Conservation (phyloP, 345 rosid species). For the Brassica nigra region DNA sequence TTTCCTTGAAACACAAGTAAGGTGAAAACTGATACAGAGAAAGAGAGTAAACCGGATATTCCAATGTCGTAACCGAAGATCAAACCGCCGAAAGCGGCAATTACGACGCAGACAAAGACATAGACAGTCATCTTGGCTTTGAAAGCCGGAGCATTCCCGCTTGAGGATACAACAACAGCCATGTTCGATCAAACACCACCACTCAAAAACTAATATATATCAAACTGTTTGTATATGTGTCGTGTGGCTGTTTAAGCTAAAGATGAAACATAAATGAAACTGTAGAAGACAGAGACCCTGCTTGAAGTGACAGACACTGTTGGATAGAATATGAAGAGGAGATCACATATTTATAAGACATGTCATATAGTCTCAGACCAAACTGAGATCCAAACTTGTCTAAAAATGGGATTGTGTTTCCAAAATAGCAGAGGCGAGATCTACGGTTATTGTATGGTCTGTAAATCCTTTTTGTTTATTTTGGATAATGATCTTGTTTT, state of each 20-base stretch:
- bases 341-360: not conserved
- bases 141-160: not conserved
- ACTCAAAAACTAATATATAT: not conserved
- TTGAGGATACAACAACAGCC: not conserved
- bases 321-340: not conserved
- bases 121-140: slow-evolving; percentile 1
- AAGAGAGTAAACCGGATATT: not conserved
- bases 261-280: not conserved
- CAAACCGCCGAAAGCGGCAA: not conserved
- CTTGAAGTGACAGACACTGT: not conserved
- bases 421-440: not conserved
- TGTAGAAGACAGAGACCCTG: not conserved
- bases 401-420: not conserved
- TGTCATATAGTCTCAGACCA: not conserved
- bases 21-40: not conserved
- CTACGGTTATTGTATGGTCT: not conserved
- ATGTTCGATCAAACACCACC: not conserved
- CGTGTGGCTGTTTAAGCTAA: not conserved
- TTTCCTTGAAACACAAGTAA: not conserved
- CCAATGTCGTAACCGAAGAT: not conserved
- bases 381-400: slow-evolving; percentile 2
- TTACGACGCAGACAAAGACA: not conserved
- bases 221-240: not conserved
- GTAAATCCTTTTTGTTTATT: not conserved
- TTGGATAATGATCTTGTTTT: not conserved